Percentiles rank a stretch among this genome's conserved stretches.
These are phyloP conservation scores for Epichloe bromicola DNA, from an alignment of 2,329 filamentous ascomycete genomes.

Conservation along the genomic window DNA sequence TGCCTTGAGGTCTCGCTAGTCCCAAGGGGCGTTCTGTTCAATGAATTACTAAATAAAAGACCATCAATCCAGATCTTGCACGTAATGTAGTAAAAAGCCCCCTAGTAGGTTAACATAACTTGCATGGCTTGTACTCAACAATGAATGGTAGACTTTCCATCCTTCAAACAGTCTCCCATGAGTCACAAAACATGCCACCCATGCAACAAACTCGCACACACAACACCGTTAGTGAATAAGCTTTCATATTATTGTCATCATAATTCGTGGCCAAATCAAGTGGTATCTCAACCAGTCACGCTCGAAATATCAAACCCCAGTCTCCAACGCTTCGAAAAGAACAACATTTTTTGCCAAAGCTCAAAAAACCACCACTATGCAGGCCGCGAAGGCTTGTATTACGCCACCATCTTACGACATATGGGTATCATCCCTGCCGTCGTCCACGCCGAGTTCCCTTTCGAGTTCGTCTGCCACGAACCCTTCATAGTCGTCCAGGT, in stretches of 20 bases:
- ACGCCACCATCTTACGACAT: constrained; percentile 3
- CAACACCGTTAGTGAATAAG: not conserved
- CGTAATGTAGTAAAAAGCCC: no score
- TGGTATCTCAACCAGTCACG: constrained; percentile 2
- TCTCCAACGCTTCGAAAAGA: not conserved
- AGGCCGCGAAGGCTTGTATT: not conserved
- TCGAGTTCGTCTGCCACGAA: constrained; percentile 93
- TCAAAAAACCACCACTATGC: not conserved
- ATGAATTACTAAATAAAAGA: no score
- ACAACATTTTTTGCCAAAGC: constrained; percentile 4
- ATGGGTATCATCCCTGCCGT: constrained; percentile 41
- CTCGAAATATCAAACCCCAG: not conserved
- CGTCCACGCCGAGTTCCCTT: constrained; percentile 59
- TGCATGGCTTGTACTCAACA: no score
- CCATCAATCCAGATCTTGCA: no score
- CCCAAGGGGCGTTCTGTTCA: no score
- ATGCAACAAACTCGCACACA: not conserved
- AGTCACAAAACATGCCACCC: not conserved
- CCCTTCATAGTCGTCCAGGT: constrained; percentile 83
- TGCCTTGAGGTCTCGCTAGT: no score
- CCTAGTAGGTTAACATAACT: no score
- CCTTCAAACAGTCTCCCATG: no score
- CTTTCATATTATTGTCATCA: not conserved
- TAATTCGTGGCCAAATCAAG: constrained; percentile 3
- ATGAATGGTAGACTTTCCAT: no score